A percentile compares a stretch with the other conserved stretches of the same genome.
Evolutionary conservation across 2,329 filamentous ascomycete species (phyloP).

Genomic region (Fusarium torreyae): DNA sequence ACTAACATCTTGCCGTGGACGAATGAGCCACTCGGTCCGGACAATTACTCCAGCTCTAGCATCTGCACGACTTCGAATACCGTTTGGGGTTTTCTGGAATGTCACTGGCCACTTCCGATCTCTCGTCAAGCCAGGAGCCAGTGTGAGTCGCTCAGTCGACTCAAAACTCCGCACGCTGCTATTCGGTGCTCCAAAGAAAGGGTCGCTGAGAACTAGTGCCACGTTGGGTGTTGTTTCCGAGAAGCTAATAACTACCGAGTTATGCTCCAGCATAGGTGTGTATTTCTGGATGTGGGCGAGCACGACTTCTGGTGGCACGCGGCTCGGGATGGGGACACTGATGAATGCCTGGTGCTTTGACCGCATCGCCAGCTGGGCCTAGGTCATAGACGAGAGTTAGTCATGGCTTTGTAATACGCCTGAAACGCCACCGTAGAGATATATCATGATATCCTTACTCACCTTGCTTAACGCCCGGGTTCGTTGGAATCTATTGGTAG

Average conservation of each 20-base stretch:
- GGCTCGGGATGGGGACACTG: conserved; percentile 33
- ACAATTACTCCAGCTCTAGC: conserved; percentile 27
- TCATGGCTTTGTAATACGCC: conserved; percentile 18
- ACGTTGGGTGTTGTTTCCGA: conserved; percentile 20
- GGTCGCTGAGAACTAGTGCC: conserved; percentile 19
- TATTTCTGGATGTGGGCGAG: conserved; percentile 35
- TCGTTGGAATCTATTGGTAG: conserved; percentile 10
- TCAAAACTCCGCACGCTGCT: conserved; percentile 26
- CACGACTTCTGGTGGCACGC: conserved; percentile 34
- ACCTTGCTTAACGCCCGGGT: conserved; percentile 9
- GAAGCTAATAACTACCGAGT: conserved; percentile 26
- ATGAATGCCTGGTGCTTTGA: conserved; percentile 30
- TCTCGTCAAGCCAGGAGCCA: conserved; percentile 25
- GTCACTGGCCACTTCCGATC: conserved; percentile 29
- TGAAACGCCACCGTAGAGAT: background rate
- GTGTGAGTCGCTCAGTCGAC: conserved; percentile 1
- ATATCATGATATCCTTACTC: background rate
- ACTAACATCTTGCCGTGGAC: conserved; percentile 16
- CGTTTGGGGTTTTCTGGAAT: conserved; percentile 33
- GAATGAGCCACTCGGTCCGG: conserved; percentile 31
- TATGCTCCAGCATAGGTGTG: conserved; percentile 27
- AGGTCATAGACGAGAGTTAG: conserved; percentile 16
- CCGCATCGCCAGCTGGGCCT: conserved; percentile 25
- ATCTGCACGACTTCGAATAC: conserved; percentile 32
- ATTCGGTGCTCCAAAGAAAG: conserved; percentile 30